Percentiles rank a stretch among this genome's conserved stretches.
Conservation (phyloP, 768 basidiomycete species). For the Jaapia argillacea region DNA sequence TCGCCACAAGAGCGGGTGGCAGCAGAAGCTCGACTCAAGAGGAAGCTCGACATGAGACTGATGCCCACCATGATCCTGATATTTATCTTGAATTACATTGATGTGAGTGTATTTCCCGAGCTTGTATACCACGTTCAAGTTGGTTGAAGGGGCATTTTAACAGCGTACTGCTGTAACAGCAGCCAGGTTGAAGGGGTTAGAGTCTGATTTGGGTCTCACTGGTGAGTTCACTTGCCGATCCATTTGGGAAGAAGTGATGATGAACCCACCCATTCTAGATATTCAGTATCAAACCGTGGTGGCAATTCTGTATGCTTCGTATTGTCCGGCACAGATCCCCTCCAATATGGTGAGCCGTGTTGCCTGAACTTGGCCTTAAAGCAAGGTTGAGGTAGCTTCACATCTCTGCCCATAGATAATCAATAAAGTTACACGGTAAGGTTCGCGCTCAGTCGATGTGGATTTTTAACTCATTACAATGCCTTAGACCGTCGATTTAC, state of each 20-base stretch:
- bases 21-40: conserved; percentile 31
- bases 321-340: conserved; percentile 56
- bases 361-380: too few species aligned
- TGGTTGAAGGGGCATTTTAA: background rate
- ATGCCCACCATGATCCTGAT: conserved; percentile 18
- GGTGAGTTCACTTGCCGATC: conserved; percentile 13
- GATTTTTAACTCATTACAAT: background rate
- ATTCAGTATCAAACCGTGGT: conserved; percentile 42
- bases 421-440: conserved; percentile 41
- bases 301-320: conserved; percentile 46
- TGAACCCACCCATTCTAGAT: conserved; percentile 29
- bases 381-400: background rate
- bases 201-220: conserved; percentile 25
- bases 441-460: background rate
- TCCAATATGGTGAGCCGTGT: conserved; percentile 51
- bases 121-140: too few species aligned
- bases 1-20: conserved; percentile 21
- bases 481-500: conserved; percentile 41
- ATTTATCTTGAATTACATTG: conserved; percentile 17
- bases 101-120: background rate
- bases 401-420: conserved; percentile 29
- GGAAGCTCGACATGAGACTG: conserved; percentile 30
- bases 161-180: conserved; percentile 29
- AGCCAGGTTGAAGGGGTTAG: conserved; percentile 29
- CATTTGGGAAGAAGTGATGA: too few species aligned